Conservation (phyloP, 352 stramenopile genomes). For the Globisporangium paroecandrum region DNA sequence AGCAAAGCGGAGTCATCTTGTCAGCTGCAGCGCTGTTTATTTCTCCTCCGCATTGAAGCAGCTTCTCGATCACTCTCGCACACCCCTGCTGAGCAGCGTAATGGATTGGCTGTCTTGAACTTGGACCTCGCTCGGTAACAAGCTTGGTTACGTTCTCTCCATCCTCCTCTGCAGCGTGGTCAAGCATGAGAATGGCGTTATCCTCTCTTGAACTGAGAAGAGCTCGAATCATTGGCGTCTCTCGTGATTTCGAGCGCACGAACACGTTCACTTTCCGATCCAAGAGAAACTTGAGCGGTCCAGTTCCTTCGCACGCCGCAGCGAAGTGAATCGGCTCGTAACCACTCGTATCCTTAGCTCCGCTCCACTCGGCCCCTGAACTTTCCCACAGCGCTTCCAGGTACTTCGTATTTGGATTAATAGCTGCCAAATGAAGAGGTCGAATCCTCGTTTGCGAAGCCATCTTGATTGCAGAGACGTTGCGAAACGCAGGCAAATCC, state of each 20-base stretch:
- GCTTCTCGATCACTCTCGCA: constrained; percentile 36
- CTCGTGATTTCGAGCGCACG: constrained; percentile 48
- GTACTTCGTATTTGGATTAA: constrained; percentile 73
- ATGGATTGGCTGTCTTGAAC: constrained; percentile 59
- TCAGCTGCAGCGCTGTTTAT: constrained; percentile 42
- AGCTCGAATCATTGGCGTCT: constrained; percentile 66
- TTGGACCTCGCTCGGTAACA: constrained; percentile 41
- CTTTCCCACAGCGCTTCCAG: constrained; percentile 56
- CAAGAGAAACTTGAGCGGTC: constrained; percentile 55
- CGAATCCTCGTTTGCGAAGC: constrained; percentile 56
- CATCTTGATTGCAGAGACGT: constrained; percentile 68
- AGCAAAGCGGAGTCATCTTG: constrained; percentile 58
- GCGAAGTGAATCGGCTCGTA: constrained; percentile 75
- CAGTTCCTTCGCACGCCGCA: constrained; percentile 46
- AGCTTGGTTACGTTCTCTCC: constrained; percentile 31
- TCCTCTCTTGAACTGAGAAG: constrained; percentile 41
- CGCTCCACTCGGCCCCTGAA: constrained; percentile 43
- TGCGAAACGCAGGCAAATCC: constrained; percentile 45
- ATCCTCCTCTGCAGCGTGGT: constrained; percentile 43
- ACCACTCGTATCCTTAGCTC: constrained; percentile 51
- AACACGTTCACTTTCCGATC: constrained; percentile 55
- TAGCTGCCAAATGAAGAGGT: constrained; percentile 64
- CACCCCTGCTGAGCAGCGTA: constrained; percentile 48
- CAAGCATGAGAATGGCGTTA: constrained; percentile 57
- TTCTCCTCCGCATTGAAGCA: constrained; percentile 53